Conservation (phyloP, 352 stramenopile genomes). For the Thalassiosira hispida region DNA sequence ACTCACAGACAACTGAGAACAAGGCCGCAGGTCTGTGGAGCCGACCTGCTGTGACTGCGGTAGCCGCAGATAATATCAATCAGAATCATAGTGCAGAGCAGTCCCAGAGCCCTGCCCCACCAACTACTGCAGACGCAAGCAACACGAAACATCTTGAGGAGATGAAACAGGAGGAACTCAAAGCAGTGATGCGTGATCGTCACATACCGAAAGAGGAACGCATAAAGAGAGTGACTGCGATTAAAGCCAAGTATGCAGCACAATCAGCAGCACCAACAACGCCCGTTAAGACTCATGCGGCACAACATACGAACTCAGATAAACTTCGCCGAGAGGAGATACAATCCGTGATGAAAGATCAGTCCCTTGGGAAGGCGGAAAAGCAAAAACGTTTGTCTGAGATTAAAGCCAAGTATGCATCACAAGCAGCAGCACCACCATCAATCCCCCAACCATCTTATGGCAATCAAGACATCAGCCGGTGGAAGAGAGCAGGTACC, state of each 20-base stretch:
- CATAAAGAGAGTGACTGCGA: conserved; percentile 17
- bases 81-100: too few species aligned
- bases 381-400: conserved; percentile 27
- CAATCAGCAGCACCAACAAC: background rate
- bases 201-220: too few species aligned
- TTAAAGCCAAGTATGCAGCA: conserved; percentile 32
- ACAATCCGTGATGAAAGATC: conserved; percentile 40
- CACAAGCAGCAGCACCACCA: background rate
- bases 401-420: conserved; percentile 37
- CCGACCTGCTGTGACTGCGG: conserved; percentile 11
- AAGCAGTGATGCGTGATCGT: background rate
- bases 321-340: conserved; percentile 17
- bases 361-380: conserved; percentile 20
- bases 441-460: too few species aligned
- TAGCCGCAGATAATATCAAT: conserved; percentile 9
- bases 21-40: conserved; percentile 11
- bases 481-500: conserved; percentile 12
- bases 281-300: too few species aligned
- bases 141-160: background rate
- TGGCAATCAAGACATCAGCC: background rate
- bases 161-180: background rate
- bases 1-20: background rate
- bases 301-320: background rate
- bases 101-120: conserved; percentile 2
- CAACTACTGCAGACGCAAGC: background rate